Evolutionary conservation across 169 alveolate species (phyloP).

Genomic region (Plasmodium adleri): DNA sequence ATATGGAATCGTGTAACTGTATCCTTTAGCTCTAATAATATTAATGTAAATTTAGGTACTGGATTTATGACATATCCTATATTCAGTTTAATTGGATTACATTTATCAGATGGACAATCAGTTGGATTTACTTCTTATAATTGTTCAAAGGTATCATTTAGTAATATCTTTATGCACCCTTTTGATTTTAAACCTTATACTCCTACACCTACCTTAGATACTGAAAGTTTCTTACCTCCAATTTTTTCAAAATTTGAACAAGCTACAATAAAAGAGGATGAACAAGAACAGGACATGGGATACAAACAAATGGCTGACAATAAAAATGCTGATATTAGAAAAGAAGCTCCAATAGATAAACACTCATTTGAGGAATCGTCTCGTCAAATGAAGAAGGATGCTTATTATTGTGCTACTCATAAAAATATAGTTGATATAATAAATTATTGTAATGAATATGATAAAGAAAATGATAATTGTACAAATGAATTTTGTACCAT

Average conservation of each 20-base stretch:
- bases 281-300: neutral
- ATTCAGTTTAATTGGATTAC: slow-evolving; percentile 79
- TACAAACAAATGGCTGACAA: slow-evolving; percentile 8
- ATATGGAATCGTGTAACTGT: slow-evolving; percentile 84
- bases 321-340: neutral
- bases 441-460: slow-evolving; percentile 37
- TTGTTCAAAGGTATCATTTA: slow-evolving; percentile 89
- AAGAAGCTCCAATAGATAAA: slow-evolving; percentile 36
- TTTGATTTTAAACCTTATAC: slow-evolving; percentile 77
- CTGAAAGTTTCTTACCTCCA: slow-evolving; percentile 9
- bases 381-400: slow-evolving; percentile 5
- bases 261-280: slow-evolving; percentile 29
- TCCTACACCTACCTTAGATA: slow-evolving; percentile 47
- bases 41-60: slow-evolving; percentile 84
- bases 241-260: slow-evolving; percentile 45
- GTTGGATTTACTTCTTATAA: slow-evolving; percentile 85
- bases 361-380: slow-evolving; percentile 39
- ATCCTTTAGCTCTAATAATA: slow-evolving; percentile 78
- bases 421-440: slow-evolving; percentile 48
- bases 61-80: slow-evolving; percentile 79
- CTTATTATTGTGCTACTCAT: slow-evolving; percentile 68
- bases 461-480: slow-evolving; percentile 41
- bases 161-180: slow-evolving; percentile 82
- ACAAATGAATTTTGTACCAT: slow-evolving; percentile 46
- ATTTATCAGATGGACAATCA: slow-evolving; percentile 80